Base-by-base conservation (phyloP, 2,329 filamentous ascomycete genomes). In the Microsporum audouinii region DNA sequence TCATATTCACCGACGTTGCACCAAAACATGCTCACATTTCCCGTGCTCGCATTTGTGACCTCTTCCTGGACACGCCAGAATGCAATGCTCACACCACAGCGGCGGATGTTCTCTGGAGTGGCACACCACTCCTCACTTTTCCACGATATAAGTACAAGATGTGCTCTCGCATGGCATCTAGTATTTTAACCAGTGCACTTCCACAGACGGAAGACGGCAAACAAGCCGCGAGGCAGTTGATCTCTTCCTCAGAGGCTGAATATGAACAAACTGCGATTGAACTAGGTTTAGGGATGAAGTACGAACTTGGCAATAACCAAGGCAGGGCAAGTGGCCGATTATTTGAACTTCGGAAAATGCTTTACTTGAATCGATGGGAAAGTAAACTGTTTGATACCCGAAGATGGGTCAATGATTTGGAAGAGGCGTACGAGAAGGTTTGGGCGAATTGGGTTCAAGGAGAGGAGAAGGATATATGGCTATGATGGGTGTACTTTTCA, bases 81-180 rank as follows among this genome's bases (percentile, higher is more conserved):
- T 99, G 94, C 76, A 99, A 99, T 70, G 94, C 91, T 1, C 94
- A 99, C 73, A 99, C 94, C 0, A 99, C 94, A 1, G 94, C 94
- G 1, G 95, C 94, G 10, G 94, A 99, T 70, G 88, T 97, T 0
- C 79, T 99, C 5, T 99, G 94, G 94, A 95, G 89, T 59, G 95
- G 91, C 67, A 97, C 94, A 0, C 94, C 94, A 3, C 78, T 99
- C 27, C 79, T 99, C 33, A 99, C 94, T 0, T 80, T 94, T 34
- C 91, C 94, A 8, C 84, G 94, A 39, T 96, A 97, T 73, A 84
- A 88, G 58, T 96, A 96, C 76, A 99, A 99, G 75, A 99, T 99
- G 94, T 99, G 94, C 74, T 95, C 90, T 49, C 88, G 94, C 60
- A 99, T 99, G 88, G 94, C 92, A 5, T 91, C 94, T 5, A 96